A percentile compares a stretch with the other conserved stretches of the same genome.
Conservation (phyloP, 176 grass and related monocot genomes). For the Oryza australiensis region DNA sequence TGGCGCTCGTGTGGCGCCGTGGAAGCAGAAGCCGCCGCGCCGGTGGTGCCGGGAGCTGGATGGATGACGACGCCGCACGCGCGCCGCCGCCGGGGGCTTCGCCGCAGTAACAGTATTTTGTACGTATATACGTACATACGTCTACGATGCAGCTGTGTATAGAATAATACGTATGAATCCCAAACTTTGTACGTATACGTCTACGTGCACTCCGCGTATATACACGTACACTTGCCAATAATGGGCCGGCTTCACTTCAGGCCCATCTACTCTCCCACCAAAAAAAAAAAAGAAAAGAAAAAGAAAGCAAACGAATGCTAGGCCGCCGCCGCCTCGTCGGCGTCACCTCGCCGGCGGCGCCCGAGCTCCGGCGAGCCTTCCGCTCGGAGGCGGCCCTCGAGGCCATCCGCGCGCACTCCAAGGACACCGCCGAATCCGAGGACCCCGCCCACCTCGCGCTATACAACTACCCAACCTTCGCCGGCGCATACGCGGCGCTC, state of each 20-base stretch:
- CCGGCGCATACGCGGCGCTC: slow-evolving; percentile 75
- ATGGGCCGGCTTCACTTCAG: not conserved
- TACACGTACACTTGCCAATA: too few species aligned
- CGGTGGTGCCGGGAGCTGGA: not conserved
- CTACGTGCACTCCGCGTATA: too few species aligned
- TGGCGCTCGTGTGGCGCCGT: slow-evolving; percentile 30
- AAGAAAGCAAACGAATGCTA: slow-evolving; percentile 17
- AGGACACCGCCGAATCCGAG: not conserved
- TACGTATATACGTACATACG: not conserved
- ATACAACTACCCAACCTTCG: slow-evolving; percentile 92
- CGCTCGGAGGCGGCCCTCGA: slow-evolving; percentile 65
- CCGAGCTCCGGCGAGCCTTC: slow-evolving; percentile 43
- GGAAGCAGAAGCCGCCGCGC: slow-evolving; percentile 22
- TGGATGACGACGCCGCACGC: not conserved
- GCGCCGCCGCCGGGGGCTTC: not conserved
- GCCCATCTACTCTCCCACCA: not conserved
- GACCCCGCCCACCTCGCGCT: slow-evolving; percentile 53
- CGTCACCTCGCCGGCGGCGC: not conserved
- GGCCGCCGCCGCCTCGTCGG: not conserved
- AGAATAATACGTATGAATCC: not conserved
- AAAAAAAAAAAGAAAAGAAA: not conserved
- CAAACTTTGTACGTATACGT: too few species aligned
- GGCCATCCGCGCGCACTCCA: slow-evolving; percentile 44
- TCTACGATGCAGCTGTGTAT: not conserved
- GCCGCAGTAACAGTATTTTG: not conserved